Evolutionary conservation across 2,329 filamentous ascomycete genomes (phyloP).

Genomic region (Trichoderma oligosporum): DNA sequence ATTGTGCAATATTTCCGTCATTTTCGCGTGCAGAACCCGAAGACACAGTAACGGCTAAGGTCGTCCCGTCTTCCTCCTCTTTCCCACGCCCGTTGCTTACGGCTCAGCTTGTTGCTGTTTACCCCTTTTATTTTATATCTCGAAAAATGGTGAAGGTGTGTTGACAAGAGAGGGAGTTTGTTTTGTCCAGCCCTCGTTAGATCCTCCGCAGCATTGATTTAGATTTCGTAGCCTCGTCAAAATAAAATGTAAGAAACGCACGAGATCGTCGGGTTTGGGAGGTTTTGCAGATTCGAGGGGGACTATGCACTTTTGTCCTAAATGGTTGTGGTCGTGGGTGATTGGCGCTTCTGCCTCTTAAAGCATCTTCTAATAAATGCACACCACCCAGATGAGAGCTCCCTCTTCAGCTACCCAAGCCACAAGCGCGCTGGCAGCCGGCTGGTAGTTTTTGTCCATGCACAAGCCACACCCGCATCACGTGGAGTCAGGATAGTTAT

Average conservation of each 20-base stretch:
- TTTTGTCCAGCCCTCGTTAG: conserved; percentile 12
- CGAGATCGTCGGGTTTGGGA: conserved; percentile 4
- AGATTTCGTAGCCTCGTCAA: neutral
- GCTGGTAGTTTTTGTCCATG: neutral
- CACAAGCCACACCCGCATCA: conserved; percentile 29
- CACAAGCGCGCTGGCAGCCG: conserved; percentile 13
- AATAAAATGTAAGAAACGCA: neutral
- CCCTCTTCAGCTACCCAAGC: conserved; percentile 7
- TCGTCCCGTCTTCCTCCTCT: conserved; percentile 9
- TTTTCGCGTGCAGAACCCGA: conserved; percentile 28
- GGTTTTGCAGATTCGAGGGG: conserved; percentile 1
- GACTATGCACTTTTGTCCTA: neutral
- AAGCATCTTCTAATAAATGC: no score
- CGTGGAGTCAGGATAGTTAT: conserved; percentile 27
- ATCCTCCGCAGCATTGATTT: conserved; percentile 18
- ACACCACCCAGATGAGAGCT: conserved; percentile 15
- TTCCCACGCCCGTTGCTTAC: neutral
- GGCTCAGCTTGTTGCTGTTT: neutral
- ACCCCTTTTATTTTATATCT: conserved; percentile 7
- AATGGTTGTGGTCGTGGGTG: conserved; percentile 15
- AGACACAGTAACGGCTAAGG: neutral
- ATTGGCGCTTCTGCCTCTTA: conserved; percentile 10
- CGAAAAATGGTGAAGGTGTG: neutral
- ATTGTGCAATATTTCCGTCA: conserved; percentile 77
- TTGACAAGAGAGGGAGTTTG: neutral